Conservation (phyloP, 306 rosid species). For the Mimosa bimucronata region DNA sequence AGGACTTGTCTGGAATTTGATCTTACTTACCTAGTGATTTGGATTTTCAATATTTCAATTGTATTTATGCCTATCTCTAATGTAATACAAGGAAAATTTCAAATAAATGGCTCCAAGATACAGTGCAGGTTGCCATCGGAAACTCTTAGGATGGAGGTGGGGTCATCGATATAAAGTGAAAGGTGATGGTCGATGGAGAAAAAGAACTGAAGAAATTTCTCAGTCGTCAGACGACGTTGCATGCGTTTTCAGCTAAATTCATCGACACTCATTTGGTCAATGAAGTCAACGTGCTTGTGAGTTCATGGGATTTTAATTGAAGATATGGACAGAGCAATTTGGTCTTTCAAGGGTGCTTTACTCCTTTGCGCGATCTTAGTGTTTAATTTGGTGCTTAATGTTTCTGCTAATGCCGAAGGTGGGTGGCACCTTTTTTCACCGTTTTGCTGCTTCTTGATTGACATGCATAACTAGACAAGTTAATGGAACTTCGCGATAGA, state of each 20-base stretch:
- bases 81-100: too few relatives aligned
- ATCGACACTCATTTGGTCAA: too few relatives aligned
- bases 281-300: too few relatives aligned
- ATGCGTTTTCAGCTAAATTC: neutral
- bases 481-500: neutral
- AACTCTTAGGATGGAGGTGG: too few relatives aligned
- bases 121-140: too few relatives aligned
- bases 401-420: conserved; percentile 43
- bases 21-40: too few relatives aligned
- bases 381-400: conserved; percentile 25
- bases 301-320: too few relatives aligned
- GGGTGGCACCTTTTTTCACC: conserved; percentile 12
- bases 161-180: too few relatives aligned
- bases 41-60: too few relatives aligned
- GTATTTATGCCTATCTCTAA: too few relatives aligned
- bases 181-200: neutral
- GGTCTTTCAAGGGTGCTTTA: conserved; percentile 22
- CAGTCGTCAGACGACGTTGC: neutral
- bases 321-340: conserved; percentile 35
- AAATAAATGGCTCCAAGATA: too few relatives aligned
- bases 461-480: neutral
- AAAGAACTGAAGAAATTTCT: neutral
- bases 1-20: too few relatives aligned
- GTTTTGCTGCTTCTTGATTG: neutral
- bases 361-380: conserved; percentile 18